Evolutionary conservation across 78 protist species (phyloP).

Genomic region (Dictyostelium purpureum): DNA sequence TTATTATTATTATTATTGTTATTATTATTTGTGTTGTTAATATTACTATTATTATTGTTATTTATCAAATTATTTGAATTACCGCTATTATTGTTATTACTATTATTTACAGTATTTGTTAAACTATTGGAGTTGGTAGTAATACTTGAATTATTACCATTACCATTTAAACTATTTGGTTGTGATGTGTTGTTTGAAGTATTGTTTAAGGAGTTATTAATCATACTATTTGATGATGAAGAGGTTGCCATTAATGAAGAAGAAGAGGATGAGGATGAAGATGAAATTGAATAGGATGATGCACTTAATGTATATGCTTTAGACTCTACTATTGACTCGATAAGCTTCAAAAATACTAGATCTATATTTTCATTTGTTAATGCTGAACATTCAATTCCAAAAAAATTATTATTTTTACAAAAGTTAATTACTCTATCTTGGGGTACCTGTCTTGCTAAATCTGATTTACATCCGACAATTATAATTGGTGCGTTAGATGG

Average conservation of each 20-base stretch:
- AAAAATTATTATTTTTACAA: constrained; percentile 1
- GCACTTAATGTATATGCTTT: too few relatives aligned
- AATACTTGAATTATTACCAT: background rate
- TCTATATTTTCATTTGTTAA: constrained; percentile 45
- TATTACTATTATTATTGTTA: background rate
- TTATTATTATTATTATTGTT: background rate
- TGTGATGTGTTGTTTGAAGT: background rate
- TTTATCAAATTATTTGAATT: too few relatives aligned
- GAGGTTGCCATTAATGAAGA: too few relatives aligned
- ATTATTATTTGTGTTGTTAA: background rate
- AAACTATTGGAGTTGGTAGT: background rate
- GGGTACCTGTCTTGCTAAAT: constrained; percentile 7
- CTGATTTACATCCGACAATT: constrained; percentile 58
- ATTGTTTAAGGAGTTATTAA: background rate
- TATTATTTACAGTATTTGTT: background rate
- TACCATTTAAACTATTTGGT: background rate
- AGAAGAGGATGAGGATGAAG: too few relatives aligned
- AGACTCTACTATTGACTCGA: background rate
- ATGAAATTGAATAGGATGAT: too few relatives aligned
- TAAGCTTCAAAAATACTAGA: background rate
- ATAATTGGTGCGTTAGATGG: constrained; percentile 17
- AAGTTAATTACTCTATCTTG: constrained; percentile 13
- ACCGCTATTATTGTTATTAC: background rate
- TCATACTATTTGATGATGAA: background rate
- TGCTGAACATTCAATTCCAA: constrained; percentile 63